Conservation (phyloP, 495 filamentous ascomycete species). For the Oleoguttula mirabilis region DNA sequence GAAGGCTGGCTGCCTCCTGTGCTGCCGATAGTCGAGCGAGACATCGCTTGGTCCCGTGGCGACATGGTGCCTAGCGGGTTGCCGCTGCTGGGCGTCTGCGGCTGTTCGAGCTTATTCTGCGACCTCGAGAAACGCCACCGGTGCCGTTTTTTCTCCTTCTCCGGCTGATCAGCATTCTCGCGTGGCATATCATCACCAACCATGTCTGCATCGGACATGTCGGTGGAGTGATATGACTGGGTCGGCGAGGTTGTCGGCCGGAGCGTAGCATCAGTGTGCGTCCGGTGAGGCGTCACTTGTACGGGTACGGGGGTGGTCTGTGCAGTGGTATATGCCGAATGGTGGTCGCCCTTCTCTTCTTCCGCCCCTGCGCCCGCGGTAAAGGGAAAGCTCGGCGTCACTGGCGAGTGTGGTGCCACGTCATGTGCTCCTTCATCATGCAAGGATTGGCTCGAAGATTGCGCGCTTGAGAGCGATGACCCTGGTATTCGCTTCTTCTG, state of each 20-base stretch:
- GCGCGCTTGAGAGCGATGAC: constrained; percentile 66
- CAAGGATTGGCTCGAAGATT: constrained; percentile 72
- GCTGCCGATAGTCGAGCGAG: constrained; percentile 22
- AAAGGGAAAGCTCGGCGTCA: constrained; percentile 5
- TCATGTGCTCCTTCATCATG: constrained; percentile 21
- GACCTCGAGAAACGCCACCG: constrained; percentile 62
- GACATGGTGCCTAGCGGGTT: constrained; percentile 15
- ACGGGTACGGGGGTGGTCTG: constrained; percentile 34
- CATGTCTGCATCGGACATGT: constrained; percentile 46
- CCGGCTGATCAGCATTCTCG: constrained; percentile 32
- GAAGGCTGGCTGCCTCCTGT: constrained; percentile 1
- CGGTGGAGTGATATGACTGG: constrained; percentile 30
- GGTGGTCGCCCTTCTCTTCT: not conserved
- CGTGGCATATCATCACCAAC: constrained; percentile 57
- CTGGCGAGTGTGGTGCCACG: constrained; percentile 1
- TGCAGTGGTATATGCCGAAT: constrained; percentile 19
- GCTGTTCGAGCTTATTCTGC: constrained; percentile 42
- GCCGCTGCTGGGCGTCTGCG: not conserved
- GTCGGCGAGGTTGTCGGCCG: constrained; percentile 17
- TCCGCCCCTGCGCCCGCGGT: not conserved
- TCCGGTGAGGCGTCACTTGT: constrained; percentile 9
- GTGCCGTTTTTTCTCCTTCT: constrained; percentile 51
- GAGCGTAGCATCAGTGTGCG: constrained; percentile 11
- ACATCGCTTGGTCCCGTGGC: constrained; percentile 9
- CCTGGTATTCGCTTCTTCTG: constrained; percentile 68